Conservation (phyloP, 257 asterid genomes). For the Scutellaria galericulata region DNA sequence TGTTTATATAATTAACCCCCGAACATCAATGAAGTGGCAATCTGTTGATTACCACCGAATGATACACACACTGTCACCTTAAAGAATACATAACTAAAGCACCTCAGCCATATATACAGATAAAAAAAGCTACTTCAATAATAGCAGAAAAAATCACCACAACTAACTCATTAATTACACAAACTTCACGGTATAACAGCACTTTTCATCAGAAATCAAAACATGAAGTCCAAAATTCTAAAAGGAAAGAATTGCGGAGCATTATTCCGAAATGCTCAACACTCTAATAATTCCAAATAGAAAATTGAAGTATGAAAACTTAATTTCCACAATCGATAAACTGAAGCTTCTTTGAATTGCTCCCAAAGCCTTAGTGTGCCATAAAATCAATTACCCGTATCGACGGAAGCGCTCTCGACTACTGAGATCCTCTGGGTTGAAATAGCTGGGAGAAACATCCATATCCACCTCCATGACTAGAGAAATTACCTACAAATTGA, state of each 20-base stretch:
- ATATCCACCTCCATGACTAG: slow-evolving; percentile 67
- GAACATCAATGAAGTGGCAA: neutral
- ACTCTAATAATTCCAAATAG: neutral
- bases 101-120: neutral
- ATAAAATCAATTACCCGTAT: slow-evolving; percentile 62
- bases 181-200: neutral
- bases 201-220: neutral
- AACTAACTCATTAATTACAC: slow-evolving; percentile 11
- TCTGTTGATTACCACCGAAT: neutral
- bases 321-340: slow-evolving; percentile 13
- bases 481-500: slow-evolving; percentile 24
- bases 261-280: slow-evolving; percentile 11
- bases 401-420: slow-evolving; percentile 89
- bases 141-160: neutral
- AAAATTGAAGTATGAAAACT: neutral
- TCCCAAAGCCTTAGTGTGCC: neutral
- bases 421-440: slow-evolving; percentile 77
- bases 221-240: neutral
- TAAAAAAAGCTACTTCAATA: neutral
- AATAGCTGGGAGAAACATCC: slow-evolving; percentile 70
- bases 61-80: neutral
- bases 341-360: neutral
- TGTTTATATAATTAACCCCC: neutral
- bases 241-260: slow-evolving; percentile 1
- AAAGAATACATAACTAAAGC: neutral